A percentile compares a stretch with the other conserved stretches of the same genome.
These are phyloP conservation scores for Starmera dryadoides DNA, from an alignment of 805 yeast genomes.

Conservation along the genomic window DNA sequence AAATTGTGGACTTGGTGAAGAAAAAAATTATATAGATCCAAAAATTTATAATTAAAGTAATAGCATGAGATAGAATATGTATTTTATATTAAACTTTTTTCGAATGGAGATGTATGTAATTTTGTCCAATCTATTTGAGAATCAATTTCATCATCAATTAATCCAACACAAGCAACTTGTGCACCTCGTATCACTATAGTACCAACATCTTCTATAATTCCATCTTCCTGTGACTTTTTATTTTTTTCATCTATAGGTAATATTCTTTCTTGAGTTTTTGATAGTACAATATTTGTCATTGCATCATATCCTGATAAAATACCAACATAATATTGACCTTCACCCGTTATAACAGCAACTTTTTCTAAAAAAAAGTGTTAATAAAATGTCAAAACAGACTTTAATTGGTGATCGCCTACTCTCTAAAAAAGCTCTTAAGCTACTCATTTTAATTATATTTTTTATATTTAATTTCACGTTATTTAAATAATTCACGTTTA, in stretches of 20 bases:
- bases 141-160: slow-evolving; percentile 37
- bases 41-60: slow-evolving; percentile 13
- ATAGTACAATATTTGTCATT: slow-evolving; percentile 50
- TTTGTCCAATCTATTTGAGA: slow-evolving; percentile 27
- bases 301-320: slow-evolving; percentile 56
- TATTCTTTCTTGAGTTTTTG: slow-evolving; percentile 43
- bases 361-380: slow-evolving; percentile 27
- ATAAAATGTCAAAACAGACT: background rate
- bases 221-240: too few species aligned
- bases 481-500: background rate
- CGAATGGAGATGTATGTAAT: slow-evolving; percentile 14
- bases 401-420: slow-evolving; percentile 12
- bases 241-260: slow-evolving; percentile 29
- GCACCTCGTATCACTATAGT: slow-evolving; percentile 52
- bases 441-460: slow-evolving; percentile 9
- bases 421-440: slow-evolving; percentile 14
- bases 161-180: slow-evolving; percentile 48
- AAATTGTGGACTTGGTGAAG: slow-evolving; percentile 26
- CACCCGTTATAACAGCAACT: slow-evolving; percentile 50
- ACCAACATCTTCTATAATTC: slow-evolving; percentile 31
- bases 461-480: background rate
- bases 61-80: background rate
- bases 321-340: slow-evolving; percentile 45
- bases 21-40: slow-evolving; percentile 18
- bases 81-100: background rate